Evolutionary conservation across 495 filamentous ascomycete species (phyloP).

Genomic region (Annulohypoxylon moriforme): DNA sequence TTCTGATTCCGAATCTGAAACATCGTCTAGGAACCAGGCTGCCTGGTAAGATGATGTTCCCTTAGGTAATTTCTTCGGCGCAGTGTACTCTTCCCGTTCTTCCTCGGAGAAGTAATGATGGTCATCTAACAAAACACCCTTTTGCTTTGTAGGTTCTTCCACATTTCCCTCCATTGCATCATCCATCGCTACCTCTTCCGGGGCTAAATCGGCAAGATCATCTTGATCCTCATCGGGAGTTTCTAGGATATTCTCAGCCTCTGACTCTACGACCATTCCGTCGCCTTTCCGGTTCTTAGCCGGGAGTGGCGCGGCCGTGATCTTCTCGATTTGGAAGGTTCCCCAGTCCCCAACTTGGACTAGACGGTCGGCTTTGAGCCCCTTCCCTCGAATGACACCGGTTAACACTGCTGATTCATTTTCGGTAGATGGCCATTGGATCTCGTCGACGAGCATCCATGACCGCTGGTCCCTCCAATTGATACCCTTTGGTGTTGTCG

Average conservation of each 20-base stretch:
- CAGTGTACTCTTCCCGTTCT: conserved; percentile 61
- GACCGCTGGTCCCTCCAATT: conserved; percentile 93
- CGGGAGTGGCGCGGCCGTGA: conserved; percentile 74
- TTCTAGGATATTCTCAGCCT: conserved; percentile 68
- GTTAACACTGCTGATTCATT: conserved; percentile 75
- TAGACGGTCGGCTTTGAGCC: conserved; percentile 87
- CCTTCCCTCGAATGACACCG: conserved; percentile 86
- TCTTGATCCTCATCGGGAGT: conserved; percentile 81
- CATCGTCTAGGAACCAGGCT: conserved; percentile 89
- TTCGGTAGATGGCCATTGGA: conserved; percentile 71
- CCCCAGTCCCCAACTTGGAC: conserved; percentile 95
- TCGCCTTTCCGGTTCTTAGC: conserved; percentile 69
- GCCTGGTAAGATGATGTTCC: conserved; percentile 95
- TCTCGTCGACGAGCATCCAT: conserved; percentile 91
- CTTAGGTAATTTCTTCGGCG: conserved; percentile 82
- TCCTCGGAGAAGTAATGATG: conserved; percentile 99
- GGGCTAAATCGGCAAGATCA: conserved; percentile 80
- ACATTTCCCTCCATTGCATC: conserved; percentile 63
- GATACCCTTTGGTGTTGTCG: conserved; percentile 88
- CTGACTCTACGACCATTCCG: conserved; percentile 71
- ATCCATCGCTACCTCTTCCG: conserved; percentile 83
- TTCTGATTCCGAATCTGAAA: conserved; percentile 87
- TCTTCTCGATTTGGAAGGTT: conserved; percentile 92
- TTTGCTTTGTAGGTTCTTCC: conserved; percentile 60
- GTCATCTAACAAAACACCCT: conserved; percentile 92